Conservation (phyloP, 331 rosid species). For the Phaseolus coccineus region DNA sequence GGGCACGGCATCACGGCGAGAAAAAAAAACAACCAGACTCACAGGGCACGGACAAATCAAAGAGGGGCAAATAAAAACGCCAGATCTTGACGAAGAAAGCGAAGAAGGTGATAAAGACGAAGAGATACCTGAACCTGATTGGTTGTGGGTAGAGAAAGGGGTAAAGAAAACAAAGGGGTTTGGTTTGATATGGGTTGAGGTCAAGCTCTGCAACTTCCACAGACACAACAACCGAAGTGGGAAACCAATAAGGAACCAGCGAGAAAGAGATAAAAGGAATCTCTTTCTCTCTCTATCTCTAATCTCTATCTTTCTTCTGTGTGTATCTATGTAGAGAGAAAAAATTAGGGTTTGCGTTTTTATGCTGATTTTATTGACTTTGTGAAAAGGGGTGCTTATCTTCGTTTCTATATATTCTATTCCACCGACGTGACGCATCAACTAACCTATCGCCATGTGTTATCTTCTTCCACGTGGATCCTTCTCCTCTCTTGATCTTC, state of each 20-base stretch:
- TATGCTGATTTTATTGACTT: constrained; percentile 47
- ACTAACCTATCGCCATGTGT: constrained; percentile 35
- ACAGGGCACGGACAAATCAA: constrained; percentile 9
- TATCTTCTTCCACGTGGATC: not conserved
- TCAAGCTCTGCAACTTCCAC: constrained; percentile 54
- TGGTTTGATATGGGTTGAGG: constrained; percentile 27
- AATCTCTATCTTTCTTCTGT: not conserved
- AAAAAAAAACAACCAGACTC: constrained; percentile 30
- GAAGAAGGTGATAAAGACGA: constrained; percentile 3
- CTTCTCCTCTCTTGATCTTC: not conserved
- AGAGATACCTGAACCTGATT: not conserved
- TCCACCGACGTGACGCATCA: constrained; percentile 52
- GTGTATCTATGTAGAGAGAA: constrained; percentile 14
- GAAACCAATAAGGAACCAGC: constrained; percentile 35
- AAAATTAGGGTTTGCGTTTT: constrained; percentile 50
- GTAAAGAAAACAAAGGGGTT: not conserved
- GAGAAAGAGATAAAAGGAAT: constrained; percentile 49
- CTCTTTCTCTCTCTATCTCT: constrained; percentile 35
- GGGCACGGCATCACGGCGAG: not conserved
- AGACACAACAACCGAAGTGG: constrained; percentile 43
- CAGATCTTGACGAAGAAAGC: constrained; percentile 39
- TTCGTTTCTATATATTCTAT: constrained; percentile 41
- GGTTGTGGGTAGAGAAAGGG: not conserved
- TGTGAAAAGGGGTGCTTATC: constrained; percentile 30
- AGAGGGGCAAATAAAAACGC: no score